A percentile compares a stretch with the other conserved stretches of the same genome.
These are phyloP conservation scores for Podosphaera fusca DNA, from an alignment of 2,329 filamentous ascomycete genomes.

Conservation along the genomic window DNA sequence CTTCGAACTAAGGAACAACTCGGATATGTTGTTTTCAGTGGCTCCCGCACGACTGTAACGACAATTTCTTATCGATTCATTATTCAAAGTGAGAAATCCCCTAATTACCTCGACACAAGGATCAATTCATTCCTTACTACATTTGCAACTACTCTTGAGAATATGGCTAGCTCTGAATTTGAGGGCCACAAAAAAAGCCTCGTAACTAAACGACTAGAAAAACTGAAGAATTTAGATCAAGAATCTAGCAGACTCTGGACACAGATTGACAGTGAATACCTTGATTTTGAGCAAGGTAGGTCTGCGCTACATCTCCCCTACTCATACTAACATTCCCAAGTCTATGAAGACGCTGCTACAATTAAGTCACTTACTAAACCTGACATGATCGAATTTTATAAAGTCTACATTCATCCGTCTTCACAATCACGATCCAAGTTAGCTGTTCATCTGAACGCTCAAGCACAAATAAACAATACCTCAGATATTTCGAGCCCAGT, in stretches of 20 bases:
- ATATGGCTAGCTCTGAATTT: conserved; percentile 68
- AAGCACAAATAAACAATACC: conserved; percentile 20
- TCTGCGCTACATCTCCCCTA: conserved; percentile 5
- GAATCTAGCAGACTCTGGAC: conserved; percentile 68
- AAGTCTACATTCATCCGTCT: conserved; percentile 47
- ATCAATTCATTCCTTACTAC: conserved; percentile 64
- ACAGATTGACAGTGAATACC: conserved; percentile 66
- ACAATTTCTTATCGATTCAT: conserved; percentile 73
- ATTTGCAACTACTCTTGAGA: conserved; percentile 40
- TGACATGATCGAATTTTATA: conserved; percentile 62
- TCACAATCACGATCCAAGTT: conserved; percentile 61
- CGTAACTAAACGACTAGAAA: conserved; percentile 69
- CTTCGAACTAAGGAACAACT: conserved; percentile 92
- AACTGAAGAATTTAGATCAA: conserved; percentile 72
- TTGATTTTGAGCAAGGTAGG: conserved; percentile 71
- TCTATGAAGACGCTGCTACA: conserved; percentile 42
- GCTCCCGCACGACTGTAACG: conserved; percentile 45
- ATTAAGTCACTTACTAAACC: conserved; percentile 54
- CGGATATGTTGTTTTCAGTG: conserved; percentile 86
- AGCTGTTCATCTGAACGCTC: conserved; percentile 62
- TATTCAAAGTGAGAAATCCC: conserved; percentile 76
- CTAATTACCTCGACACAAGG: conserved; percentile 62
- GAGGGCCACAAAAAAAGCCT: conserved; percentile 79
- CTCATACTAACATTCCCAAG: conserved; percentile 6
- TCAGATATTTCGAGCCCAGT: conserved; percentile 3